These are phyloP conservation scores for Cercospora sojina DNA, from an alignment of 2,329 filamentous ascomycete genomes.

Conservation along the genomic window DNA sequence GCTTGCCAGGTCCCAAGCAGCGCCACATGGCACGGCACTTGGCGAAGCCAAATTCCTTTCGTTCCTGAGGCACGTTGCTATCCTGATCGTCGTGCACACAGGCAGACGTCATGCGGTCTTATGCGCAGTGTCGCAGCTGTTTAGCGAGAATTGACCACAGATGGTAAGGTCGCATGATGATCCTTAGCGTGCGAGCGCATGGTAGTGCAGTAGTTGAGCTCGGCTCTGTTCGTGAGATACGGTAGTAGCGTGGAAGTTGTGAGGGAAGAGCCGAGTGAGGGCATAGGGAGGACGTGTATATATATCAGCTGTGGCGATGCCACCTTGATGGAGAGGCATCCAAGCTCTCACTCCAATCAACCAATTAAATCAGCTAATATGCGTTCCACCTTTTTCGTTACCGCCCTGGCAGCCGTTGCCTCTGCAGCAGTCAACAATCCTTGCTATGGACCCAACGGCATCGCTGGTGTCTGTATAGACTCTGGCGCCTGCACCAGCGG, in stretches of 20 bases:
- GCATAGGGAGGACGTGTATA: neutral
- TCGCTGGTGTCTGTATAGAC: constrained; percentile 9
- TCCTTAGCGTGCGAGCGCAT: neutral
- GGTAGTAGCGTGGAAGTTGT: neutral
- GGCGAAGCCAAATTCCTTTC: constrained; percentile 1
- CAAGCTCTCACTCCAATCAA: neutral
- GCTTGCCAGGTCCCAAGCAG: constrained; percentile 1
- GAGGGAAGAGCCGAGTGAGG: neutral
- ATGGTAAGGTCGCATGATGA: neutral
- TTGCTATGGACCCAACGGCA: constrained; percentile 4
- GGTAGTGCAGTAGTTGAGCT: neutral
- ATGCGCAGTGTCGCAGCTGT: neutral
- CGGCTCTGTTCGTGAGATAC: neutral
- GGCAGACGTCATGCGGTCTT: neutral
- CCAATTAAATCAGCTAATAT: neutral
- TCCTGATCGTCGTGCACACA: neutral
- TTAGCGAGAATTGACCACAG: neutral
- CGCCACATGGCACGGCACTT: constrained; percentile 1
- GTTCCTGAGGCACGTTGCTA: neutral
- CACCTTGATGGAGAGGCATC: neutral
- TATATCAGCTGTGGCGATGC: neutral
- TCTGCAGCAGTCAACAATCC: constrained; percentile 10
- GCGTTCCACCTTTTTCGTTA: neutral
- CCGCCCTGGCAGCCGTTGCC: neutral
- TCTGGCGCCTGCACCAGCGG: neutral